These are phyloP conservation scores for Lentinula raphanica DNA, from an alignment of 768 basidiomycete species.

Conservation along the genomic window DNA sequence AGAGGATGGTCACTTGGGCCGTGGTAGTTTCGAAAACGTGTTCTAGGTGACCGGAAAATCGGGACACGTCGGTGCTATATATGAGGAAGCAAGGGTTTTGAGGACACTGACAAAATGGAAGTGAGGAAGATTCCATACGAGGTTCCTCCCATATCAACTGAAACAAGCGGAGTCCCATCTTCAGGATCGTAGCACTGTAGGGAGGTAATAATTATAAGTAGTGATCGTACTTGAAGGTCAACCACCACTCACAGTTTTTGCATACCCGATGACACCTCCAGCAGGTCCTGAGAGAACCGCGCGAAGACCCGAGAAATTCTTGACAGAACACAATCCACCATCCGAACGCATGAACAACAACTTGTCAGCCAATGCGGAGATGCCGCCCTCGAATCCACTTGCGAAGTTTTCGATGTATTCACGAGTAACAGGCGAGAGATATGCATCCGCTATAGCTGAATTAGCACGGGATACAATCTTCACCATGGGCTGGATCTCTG, in stretches of 20 bases:
- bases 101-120: neutral
- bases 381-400: conserved; percentile 28
- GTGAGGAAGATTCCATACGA: no score
- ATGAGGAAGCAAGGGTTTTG: conserved; percentile 16
- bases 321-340: conserved; percentile 15
- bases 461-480: conserved; percentile 35
- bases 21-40: conserved; percentile 41
- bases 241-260: conserved; percentile 23
- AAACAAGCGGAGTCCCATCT: conserved; percentile 17
- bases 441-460: conserved; percentile 39
- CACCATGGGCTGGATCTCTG: conserved; percentile 28
- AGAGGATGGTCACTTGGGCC: conserved; percentile 34
- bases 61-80: conserved; percentile 40
- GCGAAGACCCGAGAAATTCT: conserved; percentile 38
- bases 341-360: conserved; percentile 4
- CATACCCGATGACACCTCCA: conserved; percentile 43
- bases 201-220: no score
- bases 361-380: conserved; percentile 11
- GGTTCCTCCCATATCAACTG: conserved; percentile 17
- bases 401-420: conserved; percentile 38
- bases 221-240: neutral
- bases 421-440: conserved; percentile 36
- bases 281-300: conserved; percentile 35
- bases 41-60: conserved; percentile 37
- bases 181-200: conserved; percentile 15